Percentiles rank a stretch among this genome's conserved stretches.
phyloP scores from a whole-genome alignment of 352 stramenopile genomes.

The Globisporangium paroecandrum region DNA sequence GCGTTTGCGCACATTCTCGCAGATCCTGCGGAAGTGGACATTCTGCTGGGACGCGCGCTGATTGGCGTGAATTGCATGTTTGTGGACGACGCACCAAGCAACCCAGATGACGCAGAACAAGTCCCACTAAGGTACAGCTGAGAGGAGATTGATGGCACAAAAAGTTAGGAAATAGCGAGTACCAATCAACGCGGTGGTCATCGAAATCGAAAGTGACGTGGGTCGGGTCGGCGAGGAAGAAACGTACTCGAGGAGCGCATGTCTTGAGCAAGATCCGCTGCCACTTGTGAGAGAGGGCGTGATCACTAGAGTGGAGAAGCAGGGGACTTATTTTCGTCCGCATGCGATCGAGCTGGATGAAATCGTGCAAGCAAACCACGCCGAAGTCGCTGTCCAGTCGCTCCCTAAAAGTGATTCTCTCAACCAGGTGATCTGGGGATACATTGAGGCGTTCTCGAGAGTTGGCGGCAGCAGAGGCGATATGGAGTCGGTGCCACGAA shows the following conservation, averaged over 20 bases:
- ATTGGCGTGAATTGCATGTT: slow-evolving; percentile 30
- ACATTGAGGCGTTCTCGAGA: not conserved
- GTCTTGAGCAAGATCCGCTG: not conserved
- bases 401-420: not conserved
- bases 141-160: not conserved
- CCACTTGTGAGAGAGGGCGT: no score
- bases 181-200: not conserved
- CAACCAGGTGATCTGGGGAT: not conserved
- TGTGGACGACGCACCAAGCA: slow-evolving; percentile 3
- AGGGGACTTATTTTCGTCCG: not conserved
- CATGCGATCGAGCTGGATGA: not conserved
- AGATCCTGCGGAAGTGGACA: slow-evolving; percentile 19
- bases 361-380: not conserved
- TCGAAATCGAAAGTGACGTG: not conserved
- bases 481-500: not conserved
- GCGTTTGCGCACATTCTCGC: slow-evolving; percentile 18
- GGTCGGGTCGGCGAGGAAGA: not conserved
- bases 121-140: not conserved
- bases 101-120: not conserved
- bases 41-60: slow-evolving; percentile 15
- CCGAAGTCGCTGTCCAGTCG: not conserved
- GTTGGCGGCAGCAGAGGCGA: not conserved
- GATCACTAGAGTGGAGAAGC: not conserved
- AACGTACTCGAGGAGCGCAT: not conserved
- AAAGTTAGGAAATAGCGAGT: not conserved